phyloP scores from a whole-genome alignment of 441 rosid genomes.

The Heliophila coronopifolia region DNA sequence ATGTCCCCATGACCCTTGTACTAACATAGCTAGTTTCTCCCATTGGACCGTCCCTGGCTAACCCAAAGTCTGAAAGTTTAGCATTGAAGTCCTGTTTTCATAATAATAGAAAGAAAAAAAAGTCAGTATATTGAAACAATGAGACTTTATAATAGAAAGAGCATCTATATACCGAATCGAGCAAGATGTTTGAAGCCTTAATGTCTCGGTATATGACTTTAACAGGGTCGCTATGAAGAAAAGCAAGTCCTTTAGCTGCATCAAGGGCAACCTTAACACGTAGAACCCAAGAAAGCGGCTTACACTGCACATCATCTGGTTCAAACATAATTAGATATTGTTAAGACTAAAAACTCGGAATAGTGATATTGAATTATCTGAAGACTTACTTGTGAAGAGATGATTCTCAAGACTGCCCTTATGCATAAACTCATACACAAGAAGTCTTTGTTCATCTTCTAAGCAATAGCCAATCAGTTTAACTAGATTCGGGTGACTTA shows the following conservation, averaged over 20 bases:
- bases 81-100: constrained; percentile 74
- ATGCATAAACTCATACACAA: constrained; percentile 94
- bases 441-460: constrained; percentile 92
- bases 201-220: constrained; percentile 65
- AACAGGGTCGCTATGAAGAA: constrained; percentile 67
- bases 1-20: constrained; percentile 72
- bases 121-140: too few relatives aligned
- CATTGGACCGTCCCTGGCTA: constrained; percentile 77
- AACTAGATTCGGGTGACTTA: constrained; percentile 83
- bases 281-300: constrained; percentile 69
- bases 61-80: constrained; percentile 65
- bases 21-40: constrained; percentile 69
- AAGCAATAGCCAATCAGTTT: constrained; percentile 91
- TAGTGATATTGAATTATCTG: too few relatives aligned
- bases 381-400: constrained; percentile 87
- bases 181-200: constrained; percentile 57
- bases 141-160: too few relatives aligned
- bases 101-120: background rate
- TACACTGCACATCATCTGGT: too few relatives aligned
- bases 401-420: constrained; percentile 97
- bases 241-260: constrained; percentile 63
- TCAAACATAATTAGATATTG: too few relatives aligned
- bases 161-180: constrained; percentile 42
- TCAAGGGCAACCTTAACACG: constrained; percentile 61
- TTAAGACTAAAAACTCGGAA: too few relatives aligned